Evolutionary conservation across 495 filamentous ascomycete species (phyloP).

Genomic region (Neurospora pannonica): DNA sequence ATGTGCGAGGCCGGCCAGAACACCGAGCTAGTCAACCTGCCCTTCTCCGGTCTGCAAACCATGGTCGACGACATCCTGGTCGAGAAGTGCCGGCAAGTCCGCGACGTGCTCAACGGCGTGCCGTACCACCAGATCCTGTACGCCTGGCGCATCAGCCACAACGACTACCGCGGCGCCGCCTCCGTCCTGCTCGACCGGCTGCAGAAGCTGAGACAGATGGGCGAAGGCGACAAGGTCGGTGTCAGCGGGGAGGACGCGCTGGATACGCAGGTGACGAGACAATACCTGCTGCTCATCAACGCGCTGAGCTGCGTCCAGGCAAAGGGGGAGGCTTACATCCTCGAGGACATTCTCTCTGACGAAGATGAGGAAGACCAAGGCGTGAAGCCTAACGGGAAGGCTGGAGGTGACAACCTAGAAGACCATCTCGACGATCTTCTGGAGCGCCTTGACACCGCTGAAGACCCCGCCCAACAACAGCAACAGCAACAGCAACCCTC

Average conservation of each 20-base stretch:
- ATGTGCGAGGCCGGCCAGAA: constrained; percentile 61
- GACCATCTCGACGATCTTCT: constrained; percentile 17
- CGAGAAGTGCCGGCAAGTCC: constrained; percentile 48
- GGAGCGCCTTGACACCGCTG: constrained; percentile 9
- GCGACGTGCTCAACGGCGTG: constrained; percentile 46
- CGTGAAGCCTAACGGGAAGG: background rate
- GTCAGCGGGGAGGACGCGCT: constrained; percentile 42
- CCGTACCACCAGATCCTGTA: constrained; percentile 79
- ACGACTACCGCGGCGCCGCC: constrained; percentile 83
- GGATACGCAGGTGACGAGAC: constrained; percentile 49
- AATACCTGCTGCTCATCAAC: constrained; percentile 82
- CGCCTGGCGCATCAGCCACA: constrained; percentile 72
- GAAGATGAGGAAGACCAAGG: constrained; percentile 28
- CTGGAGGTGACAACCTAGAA: constrained; percentile 17
- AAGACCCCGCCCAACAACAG: background rate
- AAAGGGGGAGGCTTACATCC: constrained; percentile 60
- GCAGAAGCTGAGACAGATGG: constrained; percentile 38
- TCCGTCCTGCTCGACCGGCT: constrained; percentile 59
- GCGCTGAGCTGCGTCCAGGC: constrained; percentile 71
- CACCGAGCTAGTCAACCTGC: constrained; percentile 60
- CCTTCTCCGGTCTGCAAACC: constrained; percentile 64
- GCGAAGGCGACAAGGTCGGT: constrained; percentile 36
- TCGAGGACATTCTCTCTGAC: constrained; percentile 32
- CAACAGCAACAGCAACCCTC: background rate
- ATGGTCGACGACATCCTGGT: constrained; percentile 69